These are phyloP conservation scores for Xylaria sp. DNA, from an alignment of 2,329 filamentous ascomycete species.

Conservation along the genomic window DNA sequence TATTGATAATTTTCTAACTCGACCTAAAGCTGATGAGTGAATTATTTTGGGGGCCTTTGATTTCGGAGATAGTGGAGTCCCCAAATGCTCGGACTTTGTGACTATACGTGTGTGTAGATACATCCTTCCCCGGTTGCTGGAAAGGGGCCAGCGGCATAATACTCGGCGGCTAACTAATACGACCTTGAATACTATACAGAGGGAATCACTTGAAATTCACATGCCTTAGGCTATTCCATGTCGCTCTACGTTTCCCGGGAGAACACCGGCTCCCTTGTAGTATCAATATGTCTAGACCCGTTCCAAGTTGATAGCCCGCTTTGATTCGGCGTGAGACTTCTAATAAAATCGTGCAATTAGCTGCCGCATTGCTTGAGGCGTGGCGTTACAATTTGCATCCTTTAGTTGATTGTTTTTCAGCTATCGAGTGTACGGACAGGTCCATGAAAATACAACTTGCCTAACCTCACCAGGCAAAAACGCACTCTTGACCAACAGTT, in stretches of 20 bases:
- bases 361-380: not conserved
- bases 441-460: not conserved
- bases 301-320: not conserved
- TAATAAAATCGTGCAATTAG: not conserved
- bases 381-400: not conserved
- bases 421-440: not conserved
- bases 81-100: slow-evolving; percentile 10
- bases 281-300: not conserved
- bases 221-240: not conserved
- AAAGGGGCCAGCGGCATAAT: slow-evolving; percentile 19
- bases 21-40: slow-evolving; percentile 22
- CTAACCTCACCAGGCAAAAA: not conserved
- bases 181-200: not conserved
- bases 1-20: slow-evolving; percentile 3
- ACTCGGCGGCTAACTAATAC: slow-evolving; percentile 17
- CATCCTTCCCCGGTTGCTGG: slow-evolving; percentile 24
- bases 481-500: not conserved
- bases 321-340: not conserved
- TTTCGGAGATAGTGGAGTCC: slow-evolving; percentile 13
- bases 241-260: not conserved
- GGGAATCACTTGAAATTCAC: not conserved
- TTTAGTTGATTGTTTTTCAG: not conserved
- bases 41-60: not conserved
- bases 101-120: not conserved
- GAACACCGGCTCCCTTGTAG: slow-evolving; percentile 3